Conservation (phyloP, 2,329 filamentous ascomycete genomes). For the Periglandula ipomoeae region DNA sequence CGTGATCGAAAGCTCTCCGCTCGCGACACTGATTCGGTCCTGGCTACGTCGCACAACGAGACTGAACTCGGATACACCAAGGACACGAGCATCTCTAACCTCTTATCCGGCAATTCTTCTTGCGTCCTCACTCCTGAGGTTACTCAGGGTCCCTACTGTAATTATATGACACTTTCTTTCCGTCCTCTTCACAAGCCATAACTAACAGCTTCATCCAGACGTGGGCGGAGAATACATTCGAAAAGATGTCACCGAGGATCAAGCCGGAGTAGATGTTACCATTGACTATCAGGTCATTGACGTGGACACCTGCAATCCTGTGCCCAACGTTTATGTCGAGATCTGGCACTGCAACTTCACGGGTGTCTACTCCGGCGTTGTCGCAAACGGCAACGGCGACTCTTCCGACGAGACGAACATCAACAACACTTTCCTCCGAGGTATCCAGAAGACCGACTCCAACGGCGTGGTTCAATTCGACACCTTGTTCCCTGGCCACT, state of each 20-base stretch:
- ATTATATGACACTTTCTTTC: neutral
- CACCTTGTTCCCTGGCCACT: slow-evolving; percentile 34
- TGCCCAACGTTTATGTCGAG: slow-evolving; percentile 30
- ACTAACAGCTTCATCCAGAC: neutral
- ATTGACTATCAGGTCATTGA: slow-evolving; percentile 35
- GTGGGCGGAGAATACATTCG: slow-evolving; percentile 25
- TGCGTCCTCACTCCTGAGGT: slow-evolving; percentile 42
- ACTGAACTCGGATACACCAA: slow-evolving; percentile 23
- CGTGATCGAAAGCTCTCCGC: slow-evolving; percentile 23
- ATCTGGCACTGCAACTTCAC: slow-evolving; percentile 37
- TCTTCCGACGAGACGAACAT: slow-evolving; percentile 15
- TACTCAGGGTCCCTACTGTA: slow-evolving; percentile 39
- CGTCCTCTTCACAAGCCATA: neutral
- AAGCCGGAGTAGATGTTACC: slow-evolving; percentile 28
- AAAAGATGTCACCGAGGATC: slow-evolving; percentile 28
- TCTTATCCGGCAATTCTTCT: slow-evolving; percentile 30
- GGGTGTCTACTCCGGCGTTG: slow-evolving; percentile 33
- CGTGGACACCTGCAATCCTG: slow-evolving; percentile 30
- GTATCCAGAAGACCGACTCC: slow-evolving; percentile 27
- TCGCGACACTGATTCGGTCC: slow-evolving; percentile 22
- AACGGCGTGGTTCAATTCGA: slow-evolving; percentile 32
- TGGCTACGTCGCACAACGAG: slow-evolving; percentile 28
- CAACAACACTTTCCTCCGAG: slow-evolving; percentile 28
- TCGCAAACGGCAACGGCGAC: slow-evolving; percentile 25
- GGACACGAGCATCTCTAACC: slow-evolving; percentile 20